Base-by-base conservation (phyloP, 2,329 filamentous ascomycete species). In the Aspergillus eucalypticola region DNA sequence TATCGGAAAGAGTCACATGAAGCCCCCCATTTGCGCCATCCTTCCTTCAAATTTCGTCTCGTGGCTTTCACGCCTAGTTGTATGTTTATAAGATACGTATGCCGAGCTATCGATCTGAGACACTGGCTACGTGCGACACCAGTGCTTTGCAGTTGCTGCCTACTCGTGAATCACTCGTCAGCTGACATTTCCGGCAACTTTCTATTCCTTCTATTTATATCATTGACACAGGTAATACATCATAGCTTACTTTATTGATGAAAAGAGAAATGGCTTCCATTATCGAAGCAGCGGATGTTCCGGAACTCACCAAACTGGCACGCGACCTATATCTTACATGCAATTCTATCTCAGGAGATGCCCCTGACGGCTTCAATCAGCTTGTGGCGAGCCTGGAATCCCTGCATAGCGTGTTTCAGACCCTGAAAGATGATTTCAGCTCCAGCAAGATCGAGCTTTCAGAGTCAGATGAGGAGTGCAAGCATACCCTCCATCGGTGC, bases 271-370 rank as follows among this genome's bases (percentile, higher is more conserved):
- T 72, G 67, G 39, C 63, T 27, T 61, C 66, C 15, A 62, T 60
- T 46, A 60, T 67, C 44, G 67, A 64, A 3, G 50, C 65, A 10
- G 48, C 62, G 3, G 72, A 74, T 51, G 61, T 72, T 5, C 59
- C 66, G 7, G 57, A 67, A 29, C 58, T 73, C 29, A 63, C 64
- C 17, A 69, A 67, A 56, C 49, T 69, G 32, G 64, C 70, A 44
- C 71, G 67, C 65, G 70, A 73, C 38, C 51, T 75, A 13, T 68
- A 72, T 54, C 67, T 66, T 39, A 69, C 65, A 51, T 74, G 67
- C 54, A 63, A 68, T 38, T 46, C 65, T 13, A 60, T 72, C 19
- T 63, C 67, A 2, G 64, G 66, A 19, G 67, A 69, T 48, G 70
- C 69, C 4, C 72, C 72, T 1, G 67, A 71, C 41, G 71, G 66